These are phyloP conservation scores for Rugonectria rugulosa DNA, from an alignment of 2,329 filamentous ascomycete genomes.

Conservation along the genomic window DNA sequence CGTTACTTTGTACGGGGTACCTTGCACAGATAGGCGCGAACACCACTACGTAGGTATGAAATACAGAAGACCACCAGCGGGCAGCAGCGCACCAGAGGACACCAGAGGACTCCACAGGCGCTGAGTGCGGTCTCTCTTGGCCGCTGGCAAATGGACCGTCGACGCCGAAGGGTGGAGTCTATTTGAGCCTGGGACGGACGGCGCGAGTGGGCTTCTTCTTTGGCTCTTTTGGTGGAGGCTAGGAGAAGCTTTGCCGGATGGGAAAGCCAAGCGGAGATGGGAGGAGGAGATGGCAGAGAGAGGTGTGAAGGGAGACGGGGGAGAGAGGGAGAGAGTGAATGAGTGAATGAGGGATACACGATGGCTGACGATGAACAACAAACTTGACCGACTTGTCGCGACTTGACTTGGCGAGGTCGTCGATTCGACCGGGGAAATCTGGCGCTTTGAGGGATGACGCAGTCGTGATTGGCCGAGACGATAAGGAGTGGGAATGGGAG, in stretches of 20 bases:
- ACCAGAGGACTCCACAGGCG: neutral
- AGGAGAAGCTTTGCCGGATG: slow-evolving; percentile 36
- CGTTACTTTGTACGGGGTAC: too few species aligned
- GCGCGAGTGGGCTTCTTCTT: too few species aligned
- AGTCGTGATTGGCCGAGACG: neutral
- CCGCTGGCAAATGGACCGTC: slow-evolving; percentile 33
- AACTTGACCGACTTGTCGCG: neutral
- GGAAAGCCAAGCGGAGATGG: slow-evolving; percentile 24
- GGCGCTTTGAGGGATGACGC: neutral
- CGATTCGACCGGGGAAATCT: neutral
- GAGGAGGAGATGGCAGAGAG: slow-evolving; percentile 7
- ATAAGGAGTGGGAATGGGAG: neutral
- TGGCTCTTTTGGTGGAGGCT: slow-evolving; percentile 29
- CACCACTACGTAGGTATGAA: too few species aligned
- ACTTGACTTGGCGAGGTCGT: neutral
- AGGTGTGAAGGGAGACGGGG: slow-evolving; percentile 2
- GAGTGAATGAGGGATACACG: neutral
- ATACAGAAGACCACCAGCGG: slow-evolving; percentile 1
- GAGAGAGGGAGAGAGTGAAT: neutral
- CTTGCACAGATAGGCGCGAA: too few species aligned
- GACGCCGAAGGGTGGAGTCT: slow-evolving; percentile 29
- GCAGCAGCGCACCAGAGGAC: neutral
- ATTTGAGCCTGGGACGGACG: slow-evolving; percentile 14
- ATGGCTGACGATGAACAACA: slow-evolving; percentile 2
- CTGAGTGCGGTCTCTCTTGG: slow-evolving; percentile 15